A percentile compares a stretch with the other conserved stretches of the same genome.
These are phyloP conservation scores for Talaromyces sp. DNA, from an alignment of 2,329 filamentous ascomycete species.

Conservation along the genomic window DNA sequence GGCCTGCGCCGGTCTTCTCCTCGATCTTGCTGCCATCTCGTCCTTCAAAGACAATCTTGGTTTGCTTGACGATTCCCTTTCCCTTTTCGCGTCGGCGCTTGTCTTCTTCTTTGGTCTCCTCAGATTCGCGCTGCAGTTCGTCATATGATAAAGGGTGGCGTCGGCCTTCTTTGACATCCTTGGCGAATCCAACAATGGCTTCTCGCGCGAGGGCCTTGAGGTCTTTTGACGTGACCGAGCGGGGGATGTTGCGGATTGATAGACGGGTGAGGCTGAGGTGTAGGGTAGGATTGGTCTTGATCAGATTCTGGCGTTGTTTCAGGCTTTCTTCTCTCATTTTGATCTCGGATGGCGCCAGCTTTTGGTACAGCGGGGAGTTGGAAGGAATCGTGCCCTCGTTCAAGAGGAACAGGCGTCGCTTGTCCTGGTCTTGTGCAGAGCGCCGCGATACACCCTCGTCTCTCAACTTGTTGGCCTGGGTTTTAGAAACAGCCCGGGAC, in stretches of 20 bases:
- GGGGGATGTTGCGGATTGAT: constrained; percentile 85
- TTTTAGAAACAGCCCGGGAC: constrained; percentile 76
- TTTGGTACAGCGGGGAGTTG: constrained; percentile 71
- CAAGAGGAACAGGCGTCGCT: constrained; percentile 81
- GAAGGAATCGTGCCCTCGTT: constrained; percentile 75
- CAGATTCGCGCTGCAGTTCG: constrained; percentile 72
- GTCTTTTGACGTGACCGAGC: constrained; percentile 75
- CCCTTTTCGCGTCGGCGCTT: constrained; percentile 71
- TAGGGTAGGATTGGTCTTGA: constrained; percentile 84
- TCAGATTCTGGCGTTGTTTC: constrained; percentile 81
- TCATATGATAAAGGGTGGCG: constrained; percentile 82
- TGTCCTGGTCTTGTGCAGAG: constrained; percentile 73
- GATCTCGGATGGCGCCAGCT: constrained; percentile 72
- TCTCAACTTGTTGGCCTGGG: constrained; percentile 70
- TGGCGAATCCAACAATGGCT: constrained; percentile 91
- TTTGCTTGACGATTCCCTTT: constrained; percentile 83
- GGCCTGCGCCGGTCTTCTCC: constrained; percentile 70
- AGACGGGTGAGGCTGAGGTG: constrained; percentile 86
- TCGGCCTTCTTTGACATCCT: constrained; percentile 73
- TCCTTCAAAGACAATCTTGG: constrained; percentile 91
- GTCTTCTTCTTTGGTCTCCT: constrained; percentile 76
- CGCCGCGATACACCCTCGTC: constrained; percentile 60
- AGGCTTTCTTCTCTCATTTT: constrained; percentile 83
- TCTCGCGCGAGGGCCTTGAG: constrained; percentile 86
- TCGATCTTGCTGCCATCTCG: constrained; percentile 76